Base-by-base conservation (phyloP, 2,329 filamentous ascomycete species). In the Dothiorella sarmentorum region DNA sequence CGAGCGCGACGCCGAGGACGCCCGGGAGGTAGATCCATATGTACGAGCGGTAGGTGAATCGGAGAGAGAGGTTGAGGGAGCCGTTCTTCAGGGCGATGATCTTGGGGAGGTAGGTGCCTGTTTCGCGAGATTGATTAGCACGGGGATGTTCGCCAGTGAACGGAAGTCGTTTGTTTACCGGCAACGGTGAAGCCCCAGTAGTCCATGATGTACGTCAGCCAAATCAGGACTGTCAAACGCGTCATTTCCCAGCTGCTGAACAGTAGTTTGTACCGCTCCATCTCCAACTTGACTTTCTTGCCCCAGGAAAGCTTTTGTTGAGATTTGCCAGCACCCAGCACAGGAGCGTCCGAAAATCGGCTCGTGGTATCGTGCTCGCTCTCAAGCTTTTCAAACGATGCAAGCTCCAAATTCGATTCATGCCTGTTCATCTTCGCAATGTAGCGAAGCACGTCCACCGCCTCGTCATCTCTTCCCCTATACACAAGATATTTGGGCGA, bases 401-500 rank as follows among this genome's bases (percentile, higher is more conserved):
- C 67, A 4, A 74, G 53, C 1, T 70, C 69, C 22, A 77, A 52
- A 6, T 63, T 64, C 56, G 71, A 74, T 1, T 66, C 61, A 11
- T 63, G 67, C 40, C 68, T 69, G 65, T 79, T 79, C 65, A 73
- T 71, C 37, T 72, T 70, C 4, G 76, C 73, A n/a, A 79, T 73
- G 31, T 75, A 67, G 22, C 76, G 66, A 13, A 79, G 66, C 1
- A 77, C 76, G 26, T 67, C 66, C 43, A 85, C 76, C 0, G 84
- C 76, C 59, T 80, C 73, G 2, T 71, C 77, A 51, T 86, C 83
- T 22, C 76, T 68, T 9, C 82, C 82, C 11, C 76, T 72, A 40
- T 78, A 79, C 7, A 86, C 71, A 5, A 83, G 73, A 63, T 82
- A 85, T 64, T 86, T 86, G 0, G 83, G 83, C 2, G 82, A 84